A percentile compares a stretch with the other conserved stretches of the same genome.
These are phyloP conservation scores for Kingdonia uniflora DNA, from an alignment of 164 flowering plant species.

Conservation along the genomic window DNA sequence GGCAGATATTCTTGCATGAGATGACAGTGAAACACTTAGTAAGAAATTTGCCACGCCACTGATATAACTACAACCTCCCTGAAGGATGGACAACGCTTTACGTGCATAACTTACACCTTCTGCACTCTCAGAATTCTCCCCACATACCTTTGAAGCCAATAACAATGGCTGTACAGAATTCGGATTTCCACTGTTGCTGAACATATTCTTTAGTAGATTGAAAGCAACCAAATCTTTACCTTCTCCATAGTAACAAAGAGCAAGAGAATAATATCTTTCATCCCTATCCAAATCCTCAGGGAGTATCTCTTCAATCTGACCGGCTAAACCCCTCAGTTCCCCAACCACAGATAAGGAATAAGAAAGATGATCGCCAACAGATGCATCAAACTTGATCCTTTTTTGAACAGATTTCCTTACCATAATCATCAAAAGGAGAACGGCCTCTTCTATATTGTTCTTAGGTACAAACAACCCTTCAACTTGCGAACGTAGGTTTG, in stretches of 20 bases:
- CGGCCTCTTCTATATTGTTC: constrained; percentile 86
- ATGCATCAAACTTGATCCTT: constrained; percentile 67
- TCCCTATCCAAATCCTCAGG: constrained; percentile 44
- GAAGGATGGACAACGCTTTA: constrained; percentile 23
- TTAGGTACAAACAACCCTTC: constrained; percentile 73
- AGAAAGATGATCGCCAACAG: constrained; percentile 66
- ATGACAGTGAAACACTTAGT: constrained; percentile 48
- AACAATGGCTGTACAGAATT: constrained; percentile 39
- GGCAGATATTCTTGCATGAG: constrained; percentile 36
- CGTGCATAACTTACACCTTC: constrained; percentile 49
- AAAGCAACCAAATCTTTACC: constrained; percentile 53
- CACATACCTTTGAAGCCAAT: constrained; percentile 75
- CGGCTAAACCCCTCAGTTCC: constrained; percentile 40
- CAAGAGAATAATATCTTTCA: constrained; percentile 45
- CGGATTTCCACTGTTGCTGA: constrained; percentile 37
- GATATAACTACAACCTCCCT: constrained; percentile 36
- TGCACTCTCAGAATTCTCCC: constrained; percentile 23
- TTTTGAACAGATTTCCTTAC: constrained; percentile 38
- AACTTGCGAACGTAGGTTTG: constrained; percentile 64
- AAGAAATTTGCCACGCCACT: constrained; percentile 40
- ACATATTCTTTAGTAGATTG: constrained; percentile 48
- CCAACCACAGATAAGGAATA: constrained; percentile 74
- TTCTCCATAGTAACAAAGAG: constrained; percentile 76
- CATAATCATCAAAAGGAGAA: constrained; percentile 59
- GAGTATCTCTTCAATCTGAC: constrained; percentile 56